A percentile compares a stretch with the other conserved stretches of the same genome.
These are phyloP conservation scores for Phytopythium montanum DNA, from an alignment of 352 stramenopile genomes.

Conservation along the genomic window DNA sequence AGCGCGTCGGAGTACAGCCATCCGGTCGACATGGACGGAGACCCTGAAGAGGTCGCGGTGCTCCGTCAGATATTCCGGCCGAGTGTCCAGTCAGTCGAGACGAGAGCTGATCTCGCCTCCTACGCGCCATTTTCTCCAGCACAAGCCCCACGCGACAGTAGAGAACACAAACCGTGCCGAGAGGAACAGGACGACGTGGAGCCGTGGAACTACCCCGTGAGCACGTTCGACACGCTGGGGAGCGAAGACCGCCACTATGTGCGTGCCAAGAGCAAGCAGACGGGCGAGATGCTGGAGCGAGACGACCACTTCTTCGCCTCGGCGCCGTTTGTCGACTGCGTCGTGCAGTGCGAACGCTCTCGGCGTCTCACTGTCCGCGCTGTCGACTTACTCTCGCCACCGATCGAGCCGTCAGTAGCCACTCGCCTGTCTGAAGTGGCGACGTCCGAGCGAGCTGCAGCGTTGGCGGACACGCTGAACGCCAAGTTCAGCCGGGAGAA, in stretches of 20 bases:
- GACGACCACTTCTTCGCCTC: conserved; percentile 69
- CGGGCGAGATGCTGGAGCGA: conserved; percentile 40
- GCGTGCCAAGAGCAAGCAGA: conserved; percentile 56
- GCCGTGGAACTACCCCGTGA: conserved; percentile 63
- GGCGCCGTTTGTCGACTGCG: conserved; percentile 56
- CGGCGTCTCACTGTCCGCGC: conserved; percentile 51
- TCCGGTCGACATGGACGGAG: conserved; percentile 1
- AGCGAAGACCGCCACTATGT: conserved; percentile 71
- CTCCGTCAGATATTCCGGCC: conserved; percentile 26
- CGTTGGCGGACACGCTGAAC: conserved; percentile 24
- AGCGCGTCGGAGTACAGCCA: too few relatives aligned
- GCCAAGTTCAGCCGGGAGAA: conserved; percentile 38
- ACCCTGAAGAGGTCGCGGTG: conserved; percentile 15
- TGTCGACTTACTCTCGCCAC: conserved; percentile 32
- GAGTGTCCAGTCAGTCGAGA: background rate
- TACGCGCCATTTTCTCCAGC: background rate
- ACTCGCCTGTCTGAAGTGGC: conserved; percentile 10
- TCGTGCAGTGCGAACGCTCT: conserved; percentile 64
- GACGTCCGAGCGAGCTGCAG: conserved; percentile 16
- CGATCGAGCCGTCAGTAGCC: background rate
- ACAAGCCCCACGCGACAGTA: background rate
- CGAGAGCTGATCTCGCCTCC: background rate
- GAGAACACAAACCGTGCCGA: background rate
- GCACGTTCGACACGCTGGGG: conserved; percentile 49
- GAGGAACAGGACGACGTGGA: conserved; percentile 18